Percentiles rank a stretch among this genome's conserved stretches.
phyloP scores from a whole-genome alignment of 2,329 filamentous ascomycete genomes.

The Tolypocladium nubicola region DNA sequence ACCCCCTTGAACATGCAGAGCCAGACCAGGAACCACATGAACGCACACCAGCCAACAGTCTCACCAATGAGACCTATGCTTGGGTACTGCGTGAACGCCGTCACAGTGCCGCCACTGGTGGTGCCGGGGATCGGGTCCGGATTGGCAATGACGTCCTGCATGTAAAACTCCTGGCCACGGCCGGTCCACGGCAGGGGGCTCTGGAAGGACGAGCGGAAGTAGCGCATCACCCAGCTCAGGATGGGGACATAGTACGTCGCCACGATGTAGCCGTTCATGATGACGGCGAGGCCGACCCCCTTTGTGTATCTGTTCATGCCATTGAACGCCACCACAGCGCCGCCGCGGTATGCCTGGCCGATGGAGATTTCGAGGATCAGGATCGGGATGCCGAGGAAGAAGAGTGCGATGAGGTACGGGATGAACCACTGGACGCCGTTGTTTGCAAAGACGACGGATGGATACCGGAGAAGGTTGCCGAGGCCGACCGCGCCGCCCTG shows the following conservation, averaged over 20 bases:
- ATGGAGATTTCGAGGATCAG: constrained; percentile 51
- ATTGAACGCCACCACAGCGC: constrained; percentile 37
- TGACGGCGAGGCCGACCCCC: constrained; percentile 37
- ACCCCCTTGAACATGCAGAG: constrained; percentile 46
- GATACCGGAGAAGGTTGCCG: constrained; percentile 44
- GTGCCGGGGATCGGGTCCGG: neutral
- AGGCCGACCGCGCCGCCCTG: constrained; percentile 39
- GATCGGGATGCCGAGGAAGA: constrained; percentile 39
- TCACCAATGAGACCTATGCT: constrained; percentile 35
- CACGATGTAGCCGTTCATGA: constrained; percentile 39
- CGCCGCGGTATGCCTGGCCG: constrained; percentile 49
- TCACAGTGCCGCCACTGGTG: neutral
- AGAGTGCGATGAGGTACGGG: constrained; percentile 39
- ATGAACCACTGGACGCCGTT: constrained; percentile 47
- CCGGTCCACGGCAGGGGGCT: constrained; percentile 40
- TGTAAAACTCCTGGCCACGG: constrained; percentile 28
- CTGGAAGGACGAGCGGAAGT: constrained; percentile 40
- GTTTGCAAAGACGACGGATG: constrained; percentile 45
- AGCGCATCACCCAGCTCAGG: constrained; percentile 44
- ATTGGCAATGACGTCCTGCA: constrained; percentile 26
- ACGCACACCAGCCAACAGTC: constrained; percentile 41
- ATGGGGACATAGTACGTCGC: constrained; percentile 44
- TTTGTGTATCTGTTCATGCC: constrained; percentile 37
- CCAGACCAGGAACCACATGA: constrained; percentile 47
- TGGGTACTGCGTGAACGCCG: constrained; percentile 29